These are phyloP conservation scores for Zasmidium cellare DNA, from an alignment of 2,329 filamentous ascomycete species.

Conservation along the genomic window DNA sequence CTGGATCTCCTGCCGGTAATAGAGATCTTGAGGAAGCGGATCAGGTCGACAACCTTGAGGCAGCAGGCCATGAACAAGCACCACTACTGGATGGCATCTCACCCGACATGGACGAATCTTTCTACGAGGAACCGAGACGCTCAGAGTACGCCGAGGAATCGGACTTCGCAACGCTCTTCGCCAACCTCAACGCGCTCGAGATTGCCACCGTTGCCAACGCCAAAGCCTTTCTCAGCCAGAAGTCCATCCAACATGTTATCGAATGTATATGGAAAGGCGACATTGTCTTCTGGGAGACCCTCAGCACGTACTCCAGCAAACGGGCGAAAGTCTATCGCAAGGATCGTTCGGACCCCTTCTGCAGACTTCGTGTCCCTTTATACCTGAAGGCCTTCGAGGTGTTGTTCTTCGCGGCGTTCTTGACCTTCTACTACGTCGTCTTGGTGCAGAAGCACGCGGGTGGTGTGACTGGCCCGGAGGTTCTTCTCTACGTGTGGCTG, in stretches of 20 bases:
- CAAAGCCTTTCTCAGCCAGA: slow-evolving; percentile 81
- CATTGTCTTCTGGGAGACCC: slow-evolving; percentile 80
- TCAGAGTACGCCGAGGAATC: slow-evolving; percentile 15
- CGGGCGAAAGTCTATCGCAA: slow-evolving; percentile 74
- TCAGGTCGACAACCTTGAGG: slow-evolving; percentile 8
- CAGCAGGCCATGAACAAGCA: slow-evolving; percentile 19
- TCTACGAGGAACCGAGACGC: slow-evolving; percentile 25
- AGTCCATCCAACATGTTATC: slow-evolving; percentile 78
- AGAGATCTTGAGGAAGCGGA: slow-evolving; percentile 20
- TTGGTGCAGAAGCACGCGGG: slow-evolving; percentile 68
- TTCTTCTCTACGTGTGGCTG: slow-evolving; percentile 81
- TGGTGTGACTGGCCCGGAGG: slow-evolving; percentile 67
- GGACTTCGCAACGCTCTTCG: slow-evolving; percentile 64
- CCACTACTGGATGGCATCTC: slow-evolving; percentile 21
- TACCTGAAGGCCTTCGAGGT: slow-evolving; percentile 86
- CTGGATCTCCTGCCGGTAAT: slow-evolving; percentile 6
- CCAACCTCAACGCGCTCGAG: slow-evolving; percentile 80
- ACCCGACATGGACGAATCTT: slow-evolving; percentile 21
- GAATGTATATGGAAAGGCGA: slow-evolving; percentile 84
- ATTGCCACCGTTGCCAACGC: slow-evolving; percentile 79
- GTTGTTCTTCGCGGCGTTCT: slow-evolving; percentile 73
- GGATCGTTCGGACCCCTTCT: slow-evolving; percentile 67
- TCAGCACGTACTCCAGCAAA: slow-evolving; percentile 73
- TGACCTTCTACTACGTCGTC: slow-evolving; percentile 83
- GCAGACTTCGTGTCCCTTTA: slow-evolving; percentile 73